Percentiles rank a stretch among this genome's conserved stretches.
These are phyloP conservation scores for Paraphaeosphaeria sporulosa DNA, from an alignment of 2,329 filamentous ascomycete genomes.

Conservation along the genomic window DNA sequence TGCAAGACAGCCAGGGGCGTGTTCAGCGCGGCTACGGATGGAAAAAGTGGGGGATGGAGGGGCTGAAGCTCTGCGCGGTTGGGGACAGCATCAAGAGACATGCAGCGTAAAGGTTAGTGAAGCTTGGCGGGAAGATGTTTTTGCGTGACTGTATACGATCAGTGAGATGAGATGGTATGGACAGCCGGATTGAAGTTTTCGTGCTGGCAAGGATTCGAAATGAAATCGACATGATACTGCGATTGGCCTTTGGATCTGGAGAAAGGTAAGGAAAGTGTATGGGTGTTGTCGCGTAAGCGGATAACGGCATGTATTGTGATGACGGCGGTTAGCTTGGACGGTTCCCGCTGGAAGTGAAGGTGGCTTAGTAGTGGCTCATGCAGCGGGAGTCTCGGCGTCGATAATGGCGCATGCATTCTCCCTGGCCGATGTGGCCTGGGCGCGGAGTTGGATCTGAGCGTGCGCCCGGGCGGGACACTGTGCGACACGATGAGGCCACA, in stretches of 20 bases:
- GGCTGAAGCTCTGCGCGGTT: slow-evolving; percentile 3
- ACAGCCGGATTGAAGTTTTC: background rate
- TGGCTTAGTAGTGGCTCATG: slow-evolving; percentile 20
- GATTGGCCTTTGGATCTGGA: background rate
- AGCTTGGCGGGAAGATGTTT: slow-evolving; percentile 7
- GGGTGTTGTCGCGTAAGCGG: slow-evolving; percentile 8
- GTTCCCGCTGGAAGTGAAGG: slow-evolving; percentile 4
- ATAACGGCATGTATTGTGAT: slow-evolving; percentile 8
- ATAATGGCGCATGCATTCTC: slow-evolving; percentile 15
- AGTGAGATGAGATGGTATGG: background rate
- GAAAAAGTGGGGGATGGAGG: slow-evolving; percentile 15
- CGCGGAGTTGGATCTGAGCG: background rate
- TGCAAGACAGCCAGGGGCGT: slow-evolving; percentile 1
- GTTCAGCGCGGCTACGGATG: slow-evolving; percentile 7
- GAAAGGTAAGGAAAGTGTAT: background rate
- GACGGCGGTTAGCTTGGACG: background rate
- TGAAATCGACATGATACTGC: background rate
- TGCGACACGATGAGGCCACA: background rate
- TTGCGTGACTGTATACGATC: background rate
- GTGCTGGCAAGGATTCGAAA: background rate
- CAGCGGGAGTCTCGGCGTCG: slow-evolving; percentile 5
- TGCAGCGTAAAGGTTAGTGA: slow-evolving; percentile 9
- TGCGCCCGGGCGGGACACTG: background rate
- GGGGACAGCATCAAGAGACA: slow-evolving; percentile 13
- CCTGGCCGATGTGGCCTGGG: no score